A percentile compares a stretch with the other conserved stretches of the same genome.
These are phyloP conservation scores for Penicillium sp. DNA, from an alignment of 2,329 filamentous ascomycete species.

Conservation along the genomic window DNA sequence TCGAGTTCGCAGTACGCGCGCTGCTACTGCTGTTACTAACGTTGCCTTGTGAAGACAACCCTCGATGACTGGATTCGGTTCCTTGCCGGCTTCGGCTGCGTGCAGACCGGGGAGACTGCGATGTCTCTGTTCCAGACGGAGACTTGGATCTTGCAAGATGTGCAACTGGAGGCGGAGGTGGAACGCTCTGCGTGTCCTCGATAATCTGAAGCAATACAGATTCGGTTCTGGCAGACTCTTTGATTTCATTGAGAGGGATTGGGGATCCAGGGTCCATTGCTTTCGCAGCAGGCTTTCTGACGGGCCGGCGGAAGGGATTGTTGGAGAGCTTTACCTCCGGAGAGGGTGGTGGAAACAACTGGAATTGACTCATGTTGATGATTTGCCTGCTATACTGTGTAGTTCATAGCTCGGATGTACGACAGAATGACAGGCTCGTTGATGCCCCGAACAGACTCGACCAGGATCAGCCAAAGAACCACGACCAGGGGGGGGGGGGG, in stretches of 20 bases:
- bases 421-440: conserved; percentile 1
- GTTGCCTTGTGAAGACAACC: conserved; percentile 13
- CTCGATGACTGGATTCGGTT: conserved; percentile 11
- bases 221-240: conserved; percentile 31
- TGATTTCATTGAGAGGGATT: conserved; percentile 32
- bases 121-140: conserved; percentile 11
- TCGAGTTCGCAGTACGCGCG: conserved; percentile 9
- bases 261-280: conserved; percentile 26
- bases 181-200: conserved; percentile 34
- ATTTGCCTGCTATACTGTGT: conserved; percentile 2
- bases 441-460: conserved; percentile 5
- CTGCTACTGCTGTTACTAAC: conserved; percentile 16
- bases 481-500: conserved; percentile 15
- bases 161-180: conserved; percentile 25
- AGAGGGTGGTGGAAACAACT: conserved; percentile 41
- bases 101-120: conserved; percentile 16
- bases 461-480: conserved; percentile 4
- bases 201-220: conserved; percentile 40
- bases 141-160: conserved; percentile 20
- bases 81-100: conserved; percentile 16
- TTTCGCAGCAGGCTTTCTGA: conserved; percentile 24
- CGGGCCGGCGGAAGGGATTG: conserved; percentile 35
- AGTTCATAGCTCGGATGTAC: conserved; percentile 4
- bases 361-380: conserved; percentile 38
- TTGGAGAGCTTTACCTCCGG: conserved; percentile 29